Base-by-base conservation (phyloP, 1,284 basidiomycete species). In the Cryptococcus sp. region DNA sequence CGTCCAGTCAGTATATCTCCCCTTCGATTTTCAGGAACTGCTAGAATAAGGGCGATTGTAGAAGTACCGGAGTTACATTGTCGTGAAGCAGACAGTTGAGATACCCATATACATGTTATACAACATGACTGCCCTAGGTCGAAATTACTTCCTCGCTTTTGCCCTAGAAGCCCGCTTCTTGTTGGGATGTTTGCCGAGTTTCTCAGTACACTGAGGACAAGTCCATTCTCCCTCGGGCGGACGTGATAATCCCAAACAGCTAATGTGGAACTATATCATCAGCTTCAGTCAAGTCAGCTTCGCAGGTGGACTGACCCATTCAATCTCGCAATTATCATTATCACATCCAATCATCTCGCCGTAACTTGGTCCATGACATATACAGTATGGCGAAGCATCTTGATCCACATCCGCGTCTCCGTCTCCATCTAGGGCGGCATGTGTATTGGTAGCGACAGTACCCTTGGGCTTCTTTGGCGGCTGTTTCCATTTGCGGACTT, bases 281-380 rank as follows among this genome's bases (percentile, higher is more conserved):
- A 46, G 36, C 40, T 28, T 44, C 23, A 52, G 41, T 21, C 34
- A 18, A 41, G 34, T 31, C 10, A 28, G 9, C 18, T 2, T 45
- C 13, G 36, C 23, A 31, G 2, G 28, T 7, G 1, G 3, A 83
- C 88, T 69, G 66, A 93, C 91, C 93, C 93, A 97, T 85, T 97
- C 92, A 53, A 82, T 80, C 67, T 87, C 85, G 75, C 93, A 97
- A 48, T 82, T 82, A 24, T 80, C 78, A 61, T 86, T 88, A 72
- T 98, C 93, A 71, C 93, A 98, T 2, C 85, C 93, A 64, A 98
- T 91, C 93, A 98, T 98, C 75, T 93, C 88, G 28, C 93, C 70
- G 50, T 64, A 70, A 44, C 88, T 91, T 51, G 86, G 81, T 22
- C 86, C 81, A 57, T 89, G 81, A 72, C 93, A 98, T 77, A 86